Evolutionary conservation across 2,329 filamentous ascomycete species (phyloP), one percentile per base, ranked within the genome.

Genomic region (Paraphaeosphaeria minitans): DNA sequence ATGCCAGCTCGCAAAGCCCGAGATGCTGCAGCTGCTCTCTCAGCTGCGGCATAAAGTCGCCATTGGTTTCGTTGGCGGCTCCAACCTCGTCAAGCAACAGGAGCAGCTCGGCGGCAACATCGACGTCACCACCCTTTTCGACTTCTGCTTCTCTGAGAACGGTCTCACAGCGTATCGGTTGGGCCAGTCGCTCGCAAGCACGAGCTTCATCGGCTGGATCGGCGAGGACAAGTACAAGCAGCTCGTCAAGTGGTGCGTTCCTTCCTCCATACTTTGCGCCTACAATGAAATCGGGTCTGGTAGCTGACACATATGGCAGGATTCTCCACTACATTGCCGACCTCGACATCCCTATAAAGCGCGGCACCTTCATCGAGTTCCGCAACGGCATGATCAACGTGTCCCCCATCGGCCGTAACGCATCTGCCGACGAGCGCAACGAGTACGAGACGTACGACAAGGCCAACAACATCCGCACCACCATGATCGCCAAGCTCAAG

Each of bases 81-180:
- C 91, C 70, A 90, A 98, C 83, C 86, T 97, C 63, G 81, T 79
- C 76, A 98, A 99, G 83, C 95, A 98, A 81, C 92, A 98, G 80
- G 95, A 98, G 80, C 94, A 98, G 82, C 86, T 98, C 62, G 93
- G 93, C 76, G 84, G 86, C 4, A 53, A 65, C 6, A 84, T 89
- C 67, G 77, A 82, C 68, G 94, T 98, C 61, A 93, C 88, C 53
- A 83, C 87, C 62, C 88, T 98, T 72, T 99, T 99, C 83, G 95
- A 99, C 83, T 99, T 92, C 82, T 95, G 90, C 86, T 99, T 99
- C 82, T 84, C 93, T 59, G 95, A 99, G 83, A 99, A 99, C 81
- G 95, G 95, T 12, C 87, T 99, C 67, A 96, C 91, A 1, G 95
- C 94, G 45, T 96, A 85, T 84, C 92, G 93, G 74, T 81, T 93